Conservation (phyloP, 2,329 filamentous ascomycete species). For the Laburnicola sp. region DNA sequence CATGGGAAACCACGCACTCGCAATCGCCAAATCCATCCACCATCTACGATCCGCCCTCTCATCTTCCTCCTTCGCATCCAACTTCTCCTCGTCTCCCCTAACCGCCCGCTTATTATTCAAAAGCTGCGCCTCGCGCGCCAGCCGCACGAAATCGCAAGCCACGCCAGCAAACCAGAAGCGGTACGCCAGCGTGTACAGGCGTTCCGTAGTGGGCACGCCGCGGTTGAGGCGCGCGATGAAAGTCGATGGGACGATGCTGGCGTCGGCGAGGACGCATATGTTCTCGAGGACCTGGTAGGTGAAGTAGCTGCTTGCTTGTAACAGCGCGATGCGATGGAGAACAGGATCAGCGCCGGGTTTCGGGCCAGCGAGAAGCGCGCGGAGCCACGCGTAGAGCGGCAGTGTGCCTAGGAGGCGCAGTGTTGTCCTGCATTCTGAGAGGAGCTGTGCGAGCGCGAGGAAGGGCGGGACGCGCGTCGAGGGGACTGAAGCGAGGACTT, state of each 20-base stretch:
- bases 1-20: slow-evolving; percentile 50
- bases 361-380: slow-evolving; percentile 46
- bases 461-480: slow-evolving; percentile 36
- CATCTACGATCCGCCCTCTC: slow-evolving; percentile 43
- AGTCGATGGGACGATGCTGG: slow-evolving; percentile 42
- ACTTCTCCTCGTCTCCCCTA: slow-evolving; percentile 32
- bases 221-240: slow-evolving; percentile 45
- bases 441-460: slow-evolving; percentile 43
- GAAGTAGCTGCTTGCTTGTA: slow-evolving; percentile 49
- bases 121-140: slow-evolving; percentile 49
- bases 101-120: slow-evolving; percentile 40
- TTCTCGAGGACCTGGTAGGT: slow-evolving; percentile 52
- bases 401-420: slow-evolving; percentile 50
- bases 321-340: slow-evolving; percentile 47
- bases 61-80: slow-evolving; percentile 46
- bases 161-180: slow-evolving; percentile 50
- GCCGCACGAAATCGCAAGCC: slow-evolving; percentile 49
- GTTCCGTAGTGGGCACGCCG: slow-evolving; percentile 37
- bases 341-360: slow-evolving; percentile 49
- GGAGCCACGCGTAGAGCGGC: slow-evolving; percentile 51
- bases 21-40: slow-evolving; percentile 50
- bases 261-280: slow-evolving; percentile 48
- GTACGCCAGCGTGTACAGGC: slow-evolving; percentile 48
- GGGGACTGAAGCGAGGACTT: slow-evolving; percentile 31
- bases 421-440: slow-evolving; percentile 49